phyloP scores from a whole-genome alignment of 2,329 filamentous ascomycete species.

The Neonectria punicea region DNA sequence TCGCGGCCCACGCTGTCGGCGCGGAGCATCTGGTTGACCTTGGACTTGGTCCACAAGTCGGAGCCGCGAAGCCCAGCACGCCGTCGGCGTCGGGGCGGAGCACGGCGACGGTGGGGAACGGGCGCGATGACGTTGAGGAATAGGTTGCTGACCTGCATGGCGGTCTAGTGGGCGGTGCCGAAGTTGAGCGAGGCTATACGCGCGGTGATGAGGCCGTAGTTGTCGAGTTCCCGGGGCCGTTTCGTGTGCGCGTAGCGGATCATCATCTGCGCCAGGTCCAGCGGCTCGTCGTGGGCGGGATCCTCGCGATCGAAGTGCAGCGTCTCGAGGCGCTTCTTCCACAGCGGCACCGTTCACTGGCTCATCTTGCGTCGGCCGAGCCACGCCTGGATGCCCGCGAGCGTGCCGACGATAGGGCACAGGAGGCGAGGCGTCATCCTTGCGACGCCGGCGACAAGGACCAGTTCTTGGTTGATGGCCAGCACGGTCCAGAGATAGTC shows the following conservation, averaged over 20 bases:
- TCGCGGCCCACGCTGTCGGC: conserved; percentile 57
- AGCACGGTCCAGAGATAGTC: conserved; percentile 46
- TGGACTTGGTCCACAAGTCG: conserved; percentile 52
- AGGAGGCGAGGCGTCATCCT: conserved; percentile 46
- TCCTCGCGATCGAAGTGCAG: conserved; percentile 10
- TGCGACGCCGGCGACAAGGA: conserved; percentile 47
- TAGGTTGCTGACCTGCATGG: conserved; percentile 52
- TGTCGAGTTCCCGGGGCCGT: conserved; percentile 49
- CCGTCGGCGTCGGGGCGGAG: conserved; percentile 52
- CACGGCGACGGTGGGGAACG: conserved; percentile 48
- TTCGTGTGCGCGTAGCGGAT: conserved; percentile 51
- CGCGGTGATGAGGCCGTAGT: conserved; percentile 43
- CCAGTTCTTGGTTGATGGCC: conserved; percentile 46
- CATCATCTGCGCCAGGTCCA: conserved; percentile 56
- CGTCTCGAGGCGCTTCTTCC: conserved; percentile 28
- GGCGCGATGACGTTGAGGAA: conserved; percentile 51
- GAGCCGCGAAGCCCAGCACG: conserved; percentile 41
- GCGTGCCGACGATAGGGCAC: conserved; percentile 45
- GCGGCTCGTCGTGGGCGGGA: conserved; percentile 39
- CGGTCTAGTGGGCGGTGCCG: conserved; percentile 53
- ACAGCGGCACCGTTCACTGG: conserved; percentile 40
- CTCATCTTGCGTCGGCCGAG: conserved; percentile 39
- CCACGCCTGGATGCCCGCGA: conserved; percentile 37
- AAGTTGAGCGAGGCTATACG: conserved; percentile 50
- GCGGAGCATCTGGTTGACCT: conserved; percentile 49